Percentiles rank a stretch among this genome's conserved stretches.
phyloP scores from a whole-genome alignment of 2,329 filamentous ascomycete species.

The Colletotrichum liaoningense region DNA sequence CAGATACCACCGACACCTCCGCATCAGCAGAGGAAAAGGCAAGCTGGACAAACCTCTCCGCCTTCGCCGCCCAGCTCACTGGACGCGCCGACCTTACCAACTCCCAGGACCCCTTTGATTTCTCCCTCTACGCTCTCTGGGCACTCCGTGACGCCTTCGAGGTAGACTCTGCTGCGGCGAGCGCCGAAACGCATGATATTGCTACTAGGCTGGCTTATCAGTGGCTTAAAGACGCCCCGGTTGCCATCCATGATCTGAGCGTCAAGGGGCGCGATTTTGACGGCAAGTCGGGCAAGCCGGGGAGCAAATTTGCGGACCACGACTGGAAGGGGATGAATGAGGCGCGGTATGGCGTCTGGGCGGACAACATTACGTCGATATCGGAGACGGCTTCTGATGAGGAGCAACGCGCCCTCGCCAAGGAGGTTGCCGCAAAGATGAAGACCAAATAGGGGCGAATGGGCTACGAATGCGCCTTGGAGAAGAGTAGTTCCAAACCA shows the following conservation, averaged over 20 bases:
- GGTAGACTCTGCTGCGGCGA: conserved; percentile 19
- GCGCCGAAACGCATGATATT: not conserved
- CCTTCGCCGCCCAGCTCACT: conserved; percentile 43
- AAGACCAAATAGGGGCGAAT: not conserved
- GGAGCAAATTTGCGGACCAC: conserved; percentile 36
- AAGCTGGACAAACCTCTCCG: conserved; percentile 38
- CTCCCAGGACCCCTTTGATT: conserved; percentile 38
- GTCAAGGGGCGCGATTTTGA: conserved; percentile 22
- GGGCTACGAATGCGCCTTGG: too few species aligned
- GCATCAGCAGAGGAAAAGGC: conserved; percentile 26
- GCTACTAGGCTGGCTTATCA: conserved; percentile 39
- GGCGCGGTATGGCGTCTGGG: conserved; percentile 42
- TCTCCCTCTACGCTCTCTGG: conserved; percentile 44
- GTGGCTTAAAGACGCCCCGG: conserved; percentile 39
- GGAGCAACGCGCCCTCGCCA: not conserved
- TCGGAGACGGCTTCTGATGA: not conserved
- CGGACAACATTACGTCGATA: conserved; percentile 33
- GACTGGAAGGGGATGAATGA: conserved; percentile 43
- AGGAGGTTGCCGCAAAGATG: conserved; percentile 16
- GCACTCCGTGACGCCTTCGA: conserved; percentile 43
- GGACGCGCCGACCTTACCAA: conserved; percentile 22
- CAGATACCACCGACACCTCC: conserved; percentile 36
- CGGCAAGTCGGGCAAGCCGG: conserved; percentile 35
- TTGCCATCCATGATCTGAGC: conserved; percentile 35
- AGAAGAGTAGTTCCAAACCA: too few species aligned